Percentiles rank a stretch among this genome's conserved stretches.
Conservation (phyloP, 139 green algal genomes). For the Desmodesmus armatus region DNA sequence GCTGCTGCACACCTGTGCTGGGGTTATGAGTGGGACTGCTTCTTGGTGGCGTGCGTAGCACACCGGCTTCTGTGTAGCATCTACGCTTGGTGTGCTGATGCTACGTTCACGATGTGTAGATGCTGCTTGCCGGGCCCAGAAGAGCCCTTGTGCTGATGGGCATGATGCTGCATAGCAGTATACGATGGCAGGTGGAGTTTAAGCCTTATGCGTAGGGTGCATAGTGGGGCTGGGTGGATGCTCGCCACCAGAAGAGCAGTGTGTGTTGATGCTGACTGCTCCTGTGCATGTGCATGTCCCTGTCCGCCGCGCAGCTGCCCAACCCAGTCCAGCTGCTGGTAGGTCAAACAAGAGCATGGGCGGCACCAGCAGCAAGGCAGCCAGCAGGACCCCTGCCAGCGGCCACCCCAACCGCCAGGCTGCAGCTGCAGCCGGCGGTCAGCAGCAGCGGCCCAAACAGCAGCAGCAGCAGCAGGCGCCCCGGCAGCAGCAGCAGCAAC, state of each 20-base stretch:
- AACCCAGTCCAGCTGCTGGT: neutral
- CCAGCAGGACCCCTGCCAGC: constrained; percentile 23
- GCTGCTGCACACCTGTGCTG: neutral
- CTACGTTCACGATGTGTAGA: no score
- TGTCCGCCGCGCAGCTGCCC: neutral
- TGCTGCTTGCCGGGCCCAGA: no score
- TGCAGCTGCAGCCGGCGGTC: neutral
- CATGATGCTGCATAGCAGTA: no score
- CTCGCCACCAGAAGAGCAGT: no score
- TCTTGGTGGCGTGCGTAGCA: no score
- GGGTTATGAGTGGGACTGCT: no score
- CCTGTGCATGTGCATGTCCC: neutral
- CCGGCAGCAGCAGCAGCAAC: constrained; percentile 37
- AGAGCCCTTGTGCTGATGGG: no score
- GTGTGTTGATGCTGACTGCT: neutral
- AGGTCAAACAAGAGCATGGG: neutral
- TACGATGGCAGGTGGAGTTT: no score
- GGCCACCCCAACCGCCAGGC: constrained; percentile 30
- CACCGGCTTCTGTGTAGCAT: no score
- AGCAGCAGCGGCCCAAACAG: neutral
- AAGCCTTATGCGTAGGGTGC: no score
- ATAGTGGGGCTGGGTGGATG: no score
- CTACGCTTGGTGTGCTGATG: no score
- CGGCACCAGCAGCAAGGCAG: constrained; percentile 10
- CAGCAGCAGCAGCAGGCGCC: constrained; percentile 41